These are phyloP conservation scores for Podochytrium sp. DNA, from an alignment of 192 early-diverging fungal genomes.

Conservation along the genomic window DNA sequence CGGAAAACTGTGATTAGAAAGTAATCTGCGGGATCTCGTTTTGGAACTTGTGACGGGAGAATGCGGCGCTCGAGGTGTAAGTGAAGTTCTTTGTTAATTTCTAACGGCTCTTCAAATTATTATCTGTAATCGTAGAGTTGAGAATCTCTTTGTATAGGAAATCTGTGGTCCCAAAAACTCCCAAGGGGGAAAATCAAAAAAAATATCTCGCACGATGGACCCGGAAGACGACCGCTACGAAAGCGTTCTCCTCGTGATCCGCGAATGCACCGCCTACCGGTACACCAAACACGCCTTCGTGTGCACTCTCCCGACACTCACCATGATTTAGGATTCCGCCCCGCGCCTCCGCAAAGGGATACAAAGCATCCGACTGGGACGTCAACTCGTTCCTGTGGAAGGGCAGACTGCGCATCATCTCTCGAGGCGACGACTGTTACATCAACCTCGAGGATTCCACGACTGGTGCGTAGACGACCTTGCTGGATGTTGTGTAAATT, in stretches of 20 bases:
- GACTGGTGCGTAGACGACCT: conserved; percentile 12
- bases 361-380: conserved; percentile 83
- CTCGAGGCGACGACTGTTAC: conserved; percentile 65
- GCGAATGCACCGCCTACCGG: conserved; percentile 73
- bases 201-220: not conserved
- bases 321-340: conserved; percentile 74
- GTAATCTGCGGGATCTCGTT: too few relatives aligned
- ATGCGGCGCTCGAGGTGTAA: too few relatives aligned
- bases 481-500: not conserved
- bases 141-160: not conserved
- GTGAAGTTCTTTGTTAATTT: too few relatives aligned
- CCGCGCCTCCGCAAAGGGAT: conserved; percentile 65
- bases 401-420: conserved; percentile 75
- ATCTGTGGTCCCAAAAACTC: not conserved
- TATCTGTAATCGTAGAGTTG: not conserved
- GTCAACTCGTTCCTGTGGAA: conserved; percentile 77
- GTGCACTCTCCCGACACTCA: not conserved
- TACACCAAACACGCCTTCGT: conserved; percentile 7
- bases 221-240: conserved; percentile 65
- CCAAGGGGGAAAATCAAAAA: not conserved
- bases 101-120: too few relatives aligned
- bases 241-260: conserved; percentile 76
- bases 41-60: too few relatives aligned
- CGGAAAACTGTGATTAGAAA: too few relatives aligned
- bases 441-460: conserved; percentile 69